Percentiles rank a stretch among this genome's conserved stretches.
Conservation (phyloP, 1,139 yeast genomes). For the Geotrichum cucujoidarum region DNA sequence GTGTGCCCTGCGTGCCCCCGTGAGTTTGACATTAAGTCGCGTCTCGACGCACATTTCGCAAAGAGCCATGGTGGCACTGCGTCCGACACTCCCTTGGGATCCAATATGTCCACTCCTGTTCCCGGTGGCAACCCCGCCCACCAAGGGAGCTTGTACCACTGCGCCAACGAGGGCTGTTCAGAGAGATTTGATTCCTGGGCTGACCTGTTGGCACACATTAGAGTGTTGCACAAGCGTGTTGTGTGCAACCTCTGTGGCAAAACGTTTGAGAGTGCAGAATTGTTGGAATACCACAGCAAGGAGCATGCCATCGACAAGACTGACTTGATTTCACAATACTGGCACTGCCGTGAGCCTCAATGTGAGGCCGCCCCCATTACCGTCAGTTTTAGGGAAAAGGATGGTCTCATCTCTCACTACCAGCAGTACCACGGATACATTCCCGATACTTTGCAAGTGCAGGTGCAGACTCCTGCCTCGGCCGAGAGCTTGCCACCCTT, state of each 20-base stretch:
- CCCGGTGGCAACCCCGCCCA: not conserved
- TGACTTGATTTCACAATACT: slow-evolving; percentile 15
- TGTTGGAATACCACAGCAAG: slow-evolving; percentile 11
- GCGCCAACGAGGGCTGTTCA: slow-evolving; percentile 57
- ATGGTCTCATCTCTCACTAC: slow-evolving; percentile 44
- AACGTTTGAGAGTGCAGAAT: slow-evolving; percentile 41
- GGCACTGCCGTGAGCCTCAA: slow-evolving; percentile 21
- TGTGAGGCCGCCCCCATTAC: slow-evolving; percentile 39
- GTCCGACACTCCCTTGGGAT: slow-evolving; percentile 4
- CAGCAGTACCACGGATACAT: slow-evolving; percentile 37
- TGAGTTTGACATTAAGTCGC: slow-evolving; percentile 33
- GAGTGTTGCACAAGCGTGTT: slow-evolving; percentile 66
- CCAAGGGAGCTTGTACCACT: slow-evolving; percentile 34
- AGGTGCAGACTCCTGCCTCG: slow-evolving; percentile 20
- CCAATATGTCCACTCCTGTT: slow-evolving; percentile 3
- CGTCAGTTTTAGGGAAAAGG: slow-evolving; percentile 40
- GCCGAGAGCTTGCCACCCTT: slow-evolving; percentile 19
- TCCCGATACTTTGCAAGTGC: slow-evolving; percentile 26
- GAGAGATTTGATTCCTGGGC: slow-evolving; percentile 74
- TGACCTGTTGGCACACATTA: slow-evolving; percentile 65
- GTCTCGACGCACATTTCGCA: slow-evolving; percentile 34
- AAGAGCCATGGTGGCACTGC: slow-evolving; percentile 30
- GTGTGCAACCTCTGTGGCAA: slow-evolving; percentile 65
- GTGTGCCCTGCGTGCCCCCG: slow-evolving; percentile 36
- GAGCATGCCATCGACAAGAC: slow-evolving; percentile 14